Percentiles rank a stretch among this genome's conserved stretches.
Evolutionary conservation across 768 basidiomycete genomes (phyloP).

Genomic region (Leccinum disarticulatum): DNA sequence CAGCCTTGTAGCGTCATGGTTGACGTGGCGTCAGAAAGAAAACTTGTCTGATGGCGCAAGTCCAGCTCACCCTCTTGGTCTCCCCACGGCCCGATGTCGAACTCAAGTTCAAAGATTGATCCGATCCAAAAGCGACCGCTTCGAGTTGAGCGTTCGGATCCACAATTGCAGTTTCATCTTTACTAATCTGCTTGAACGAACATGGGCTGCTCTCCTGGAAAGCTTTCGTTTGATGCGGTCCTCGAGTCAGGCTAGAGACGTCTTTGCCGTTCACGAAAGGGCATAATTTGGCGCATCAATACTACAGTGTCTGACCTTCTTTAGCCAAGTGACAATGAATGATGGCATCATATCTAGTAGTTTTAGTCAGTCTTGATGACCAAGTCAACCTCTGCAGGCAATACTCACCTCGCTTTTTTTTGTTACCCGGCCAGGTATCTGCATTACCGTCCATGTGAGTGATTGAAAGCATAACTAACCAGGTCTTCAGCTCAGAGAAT

Average conservation of each 20-base stretch:
- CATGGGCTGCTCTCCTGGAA: neutral
- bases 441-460: too few species aligned
- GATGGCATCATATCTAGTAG: neutral
- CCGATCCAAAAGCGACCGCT: neutral
- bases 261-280: neutral
- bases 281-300: neutral
- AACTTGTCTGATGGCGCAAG: neutral
- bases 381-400: too few species aligned
- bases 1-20: neutral
- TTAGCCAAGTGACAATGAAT: neutral
- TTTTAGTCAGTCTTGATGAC: too few species aligned
- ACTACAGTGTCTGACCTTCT: neutral
- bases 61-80: neutral
- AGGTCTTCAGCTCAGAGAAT: too few species aligned
- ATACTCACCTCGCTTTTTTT: too few species aligned
- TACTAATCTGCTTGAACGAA: neutral
- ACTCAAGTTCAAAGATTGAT: neutral
- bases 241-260: neutral
- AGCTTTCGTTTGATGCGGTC: neutral
- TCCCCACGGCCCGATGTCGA: too few species aligned
- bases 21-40: neutral
- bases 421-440: too few species aligned
- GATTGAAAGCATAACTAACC: too few species aligned
- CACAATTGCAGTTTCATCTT: neutral
- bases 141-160: neutral